A percentile compares a stretch with the other conserved stretches of the same genome.
Evolutionary conservation across 2,329 filamentous ascomycete species (phyloP).

Genomic region (Raffaelea arxii): DNA sequence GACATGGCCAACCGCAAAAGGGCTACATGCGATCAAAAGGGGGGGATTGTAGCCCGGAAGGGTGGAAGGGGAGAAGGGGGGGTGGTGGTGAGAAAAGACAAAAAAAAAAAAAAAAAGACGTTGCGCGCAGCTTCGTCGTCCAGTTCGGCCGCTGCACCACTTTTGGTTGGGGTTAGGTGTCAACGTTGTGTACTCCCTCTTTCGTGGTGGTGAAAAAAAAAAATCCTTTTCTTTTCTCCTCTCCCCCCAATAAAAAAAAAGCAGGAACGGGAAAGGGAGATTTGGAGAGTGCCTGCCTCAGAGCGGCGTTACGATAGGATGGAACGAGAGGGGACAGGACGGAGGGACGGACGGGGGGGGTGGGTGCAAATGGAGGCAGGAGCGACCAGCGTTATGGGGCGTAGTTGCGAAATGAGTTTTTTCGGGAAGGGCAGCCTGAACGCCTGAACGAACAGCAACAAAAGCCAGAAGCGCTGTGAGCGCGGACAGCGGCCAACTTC

Average conservation of each 20-base stretch:
- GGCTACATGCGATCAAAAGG: conserved; percentile 17
- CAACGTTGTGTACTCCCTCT: conserved; percentile 2
- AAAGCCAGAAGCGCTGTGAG: background rate
- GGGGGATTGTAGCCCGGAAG: conserved; percentile 14
- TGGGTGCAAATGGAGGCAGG: conserved; percentile 9
- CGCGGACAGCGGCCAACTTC: too few relatives aligned
- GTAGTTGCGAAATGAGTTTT: conserved; percentile 13
- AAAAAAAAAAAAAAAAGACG: background rate
- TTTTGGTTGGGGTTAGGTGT: background rate
- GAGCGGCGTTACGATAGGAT: conserved; percentile 13
- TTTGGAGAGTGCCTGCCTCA: conserved; percentile 10
- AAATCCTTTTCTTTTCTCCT: too few relatives aligned
- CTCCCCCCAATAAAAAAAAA: conserved; percentile 5
- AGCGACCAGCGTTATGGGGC: conserved; percentile 11
- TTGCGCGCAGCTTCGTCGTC: too few relatives aligned
- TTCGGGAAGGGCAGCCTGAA: conserved; percentile 4
- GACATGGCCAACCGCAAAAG: conserved; percentile 35
- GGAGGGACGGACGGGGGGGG: conserved; percentile 6
- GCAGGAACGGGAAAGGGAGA: conserved; percentile 3
- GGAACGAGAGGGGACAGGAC: background rate
- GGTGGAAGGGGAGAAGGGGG: conserved; percentile 2
- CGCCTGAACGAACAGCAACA: background rate
- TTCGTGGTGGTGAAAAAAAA: conserved; percentile 3
- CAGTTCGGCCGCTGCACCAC: too few relatives aligned
- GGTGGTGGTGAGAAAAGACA: conserved; percentile 3